These are phyloP conservation scores for Tardiomyces depauwii DNA, from an alignment of 1,139 yeast genomes.

Conservation along the genomic window DNA sequence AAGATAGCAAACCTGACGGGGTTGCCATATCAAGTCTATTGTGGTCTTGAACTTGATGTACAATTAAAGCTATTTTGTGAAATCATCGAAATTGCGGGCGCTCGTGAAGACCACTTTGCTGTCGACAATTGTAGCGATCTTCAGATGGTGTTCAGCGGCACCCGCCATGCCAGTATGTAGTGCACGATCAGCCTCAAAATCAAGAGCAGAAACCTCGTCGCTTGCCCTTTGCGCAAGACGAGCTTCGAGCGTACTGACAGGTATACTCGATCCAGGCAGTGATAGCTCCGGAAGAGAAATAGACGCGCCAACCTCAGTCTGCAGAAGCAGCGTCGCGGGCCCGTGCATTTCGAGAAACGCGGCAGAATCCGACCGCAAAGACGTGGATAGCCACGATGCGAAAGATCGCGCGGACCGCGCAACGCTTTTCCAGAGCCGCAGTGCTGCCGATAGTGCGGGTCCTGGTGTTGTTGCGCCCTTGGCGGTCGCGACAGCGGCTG, in stretches of 20 bases:
- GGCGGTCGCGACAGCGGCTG: too few species aligned
- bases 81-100: slow-evolving; percentile 9
- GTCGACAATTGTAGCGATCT: slow-evolving; percentile 15
- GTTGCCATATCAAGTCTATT: too few species aligned
- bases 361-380: slow-evolving; percentile 7
- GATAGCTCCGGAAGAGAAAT: not conserved
- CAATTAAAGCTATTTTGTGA: not conserved
- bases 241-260: not conserved
- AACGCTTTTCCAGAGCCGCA: not conserved
- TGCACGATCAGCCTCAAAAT: not conserved
- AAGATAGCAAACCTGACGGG: too few species aligned
- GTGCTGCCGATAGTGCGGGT: not conserved
- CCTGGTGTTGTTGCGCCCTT: not conserved
- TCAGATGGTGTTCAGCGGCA: slow-evolving; percentile 16
- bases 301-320: slow-evolving; percentile 2
- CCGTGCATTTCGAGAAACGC: slow-evolving; percentile 9
- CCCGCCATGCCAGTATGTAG: slow-evolving; percentile 10
- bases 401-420: not conserved
- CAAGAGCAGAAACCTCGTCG: not conserved
- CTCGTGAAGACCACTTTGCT: slow-evolving; percentile 17
- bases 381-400: not conserved
- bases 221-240: not conserved
- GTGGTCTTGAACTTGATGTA: too few species aligned
- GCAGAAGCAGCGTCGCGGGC: slow-evolving; percentile 10
- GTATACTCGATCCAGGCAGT: not conserved